These are phyloP conservation scores for Acacia confusa DNA, from an alignment of 306 rosid species.

Conservation along the genomic window DNA sequence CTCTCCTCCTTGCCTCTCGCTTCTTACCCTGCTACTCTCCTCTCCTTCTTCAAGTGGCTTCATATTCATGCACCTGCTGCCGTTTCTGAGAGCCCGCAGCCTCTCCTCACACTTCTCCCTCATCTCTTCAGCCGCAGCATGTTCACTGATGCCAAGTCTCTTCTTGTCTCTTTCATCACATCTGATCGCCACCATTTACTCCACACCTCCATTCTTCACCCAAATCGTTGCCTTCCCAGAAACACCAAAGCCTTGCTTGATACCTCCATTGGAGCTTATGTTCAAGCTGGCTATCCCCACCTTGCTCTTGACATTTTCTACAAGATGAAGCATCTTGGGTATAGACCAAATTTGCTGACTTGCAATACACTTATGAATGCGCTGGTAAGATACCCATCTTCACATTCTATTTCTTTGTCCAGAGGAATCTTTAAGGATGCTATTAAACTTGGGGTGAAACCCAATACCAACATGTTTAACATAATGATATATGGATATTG, in stretches of 20 bases:
- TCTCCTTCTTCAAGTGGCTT: constrained; percentile 64
- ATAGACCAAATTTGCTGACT: constrained; percentile 61
- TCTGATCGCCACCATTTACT: constrained; percentile 59
- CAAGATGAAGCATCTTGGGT: constrained; percentile 60
- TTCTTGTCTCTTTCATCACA: constrained; percentile 63
- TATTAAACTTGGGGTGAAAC: constrained; percentile 45
- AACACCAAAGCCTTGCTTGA: constrained; percentile 53
- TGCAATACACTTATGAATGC: constrained; percentile 67
- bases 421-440: constrained; percentile 45
- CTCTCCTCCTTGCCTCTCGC: constrained; percentile 44
- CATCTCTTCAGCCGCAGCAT: constrained; percentile 54
- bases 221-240: constrained; percentile 29
- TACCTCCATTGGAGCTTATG: constrained; percentile 72
- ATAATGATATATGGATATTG: constrained; percentile 70
- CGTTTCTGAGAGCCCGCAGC: constrained; percentile 45
- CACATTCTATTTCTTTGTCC: constrained; percentile 42
- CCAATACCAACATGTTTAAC: constrained; percentile 55
- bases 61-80: constrained; percentile 49
- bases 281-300: constrained; percentile 48
- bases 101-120: constrained; percentile 67
- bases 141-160: constrained; percentile 68
- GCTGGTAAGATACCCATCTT: constrained; percentile 51
- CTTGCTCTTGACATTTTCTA: constrained; percentile 60
- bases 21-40: constrained; percentile 47
- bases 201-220: constrained; percentile 54